Percentiles rank a stretch among this genome's conserved stretches.
Conservation (phyloP, 768 basidiomycete species). For the Stropharia rugosoannulata region DNA sequence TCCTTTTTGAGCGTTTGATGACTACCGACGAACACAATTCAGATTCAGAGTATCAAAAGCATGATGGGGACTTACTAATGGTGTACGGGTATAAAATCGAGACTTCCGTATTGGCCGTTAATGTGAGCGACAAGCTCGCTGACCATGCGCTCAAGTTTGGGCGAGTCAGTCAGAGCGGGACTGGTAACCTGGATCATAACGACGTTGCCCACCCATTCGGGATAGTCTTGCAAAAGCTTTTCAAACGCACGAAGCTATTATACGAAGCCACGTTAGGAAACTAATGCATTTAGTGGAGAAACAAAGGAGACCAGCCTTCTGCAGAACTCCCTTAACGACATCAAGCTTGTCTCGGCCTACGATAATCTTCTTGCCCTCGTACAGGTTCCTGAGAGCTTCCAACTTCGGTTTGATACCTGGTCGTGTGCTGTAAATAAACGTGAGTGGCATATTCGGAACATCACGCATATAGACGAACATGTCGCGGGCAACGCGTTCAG, state of each 20-base stretch:
- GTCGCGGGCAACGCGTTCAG: conserved; percentile 83
- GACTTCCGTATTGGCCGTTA: conserved; percentile 91
- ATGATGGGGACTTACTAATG: conserved; percentile 75
- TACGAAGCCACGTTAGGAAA: neutral
- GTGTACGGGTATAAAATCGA: conserved; percentile 96
- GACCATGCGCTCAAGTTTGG: conserved; percentile 90
- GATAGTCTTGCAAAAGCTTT: conserved; percentile 90
- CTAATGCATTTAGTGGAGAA: neutral
- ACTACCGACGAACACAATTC: conserved; percentile 39
- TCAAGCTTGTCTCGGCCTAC: conserved; percentile 97
- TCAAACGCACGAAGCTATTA: conserved; percentile 88
- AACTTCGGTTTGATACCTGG: conserved; percentile 91
- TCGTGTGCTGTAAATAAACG: conserved; percentile 42
- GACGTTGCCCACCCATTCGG: conserved; percentile 92
- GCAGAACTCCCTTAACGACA: conserved; percentile 96
- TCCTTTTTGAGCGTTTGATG: conserved; percentile 97
- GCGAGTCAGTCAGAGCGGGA: conserved; percentile 87
- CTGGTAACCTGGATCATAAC: conserved; percentile 92
- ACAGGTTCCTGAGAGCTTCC: conserved; percentile 77
- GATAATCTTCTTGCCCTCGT: conserved; percentile 98
- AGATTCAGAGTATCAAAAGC: neutral
- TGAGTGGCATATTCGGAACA: neutral
- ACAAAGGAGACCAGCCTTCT: conserved; percentile 60
- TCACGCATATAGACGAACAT: conserved; percentile 41
- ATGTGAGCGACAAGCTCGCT: conserved; percentile 94